Percentiles rank a stretch among this genome's conserved stretches.
Evolutionary conservation across 1,284 basidiomycete species (phyloP).

Genomic region (Ustilago trichophora): DNA sequence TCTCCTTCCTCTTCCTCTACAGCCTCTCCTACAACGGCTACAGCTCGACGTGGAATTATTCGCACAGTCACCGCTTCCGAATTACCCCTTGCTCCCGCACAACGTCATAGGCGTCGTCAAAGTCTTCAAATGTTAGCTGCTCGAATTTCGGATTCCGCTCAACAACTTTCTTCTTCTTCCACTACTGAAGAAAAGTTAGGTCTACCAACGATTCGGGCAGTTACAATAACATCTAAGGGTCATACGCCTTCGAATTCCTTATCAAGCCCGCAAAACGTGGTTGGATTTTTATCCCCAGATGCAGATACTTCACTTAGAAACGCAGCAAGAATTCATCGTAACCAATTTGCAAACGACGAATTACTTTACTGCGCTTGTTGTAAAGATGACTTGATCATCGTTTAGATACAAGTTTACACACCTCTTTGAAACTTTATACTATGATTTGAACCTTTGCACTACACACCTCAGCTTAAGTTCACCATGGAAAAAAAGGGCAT

Average conservation of each 20-base stretch:
- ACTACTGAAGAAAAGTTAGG: background rate
- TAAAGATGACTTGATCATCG: slow-evolving; percentile 43
- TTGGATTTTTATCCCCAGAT: too few relatives aligned
- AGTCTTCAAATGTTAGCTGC: slow-evolving; percentile 44
- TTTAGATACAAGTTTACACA: too few relatives aligned
- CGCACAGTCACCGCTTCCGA: slow-evolving; percentile 31
- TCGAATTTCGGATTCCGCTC: slow-evolving; percentile 14
- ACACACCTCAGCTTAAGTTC: too few relatives aligned
- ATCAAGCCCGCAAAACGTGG: too few relatives aligned
- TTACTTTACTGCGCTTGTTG: slow-evolving; percentile 49
- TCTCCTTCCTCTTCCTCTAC: background rate
- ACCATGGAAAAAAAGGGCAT: too few relatives aligned
- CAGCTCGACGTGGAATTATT: slow-evolving; percentile 25
- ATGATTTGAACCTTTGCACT: too few relatives aligned
- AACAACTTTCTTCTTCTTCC: background rate
- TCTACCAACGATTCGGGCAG: slow-evolving; percentile 6
- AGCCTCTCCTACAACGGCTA: background rate
- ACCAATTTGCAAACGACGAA: slow-evolving; percentile 48
- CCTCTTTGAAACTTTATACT: too few relatives aligned
- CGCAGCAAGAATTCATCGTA: slow-evolving; percentile 16
- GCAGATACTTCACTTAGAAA: too few relatives aligned
- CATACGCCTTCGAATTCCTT: slow-evolving; percentile 29
- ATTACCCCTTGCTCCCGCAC: slow-evolving; percentile 30
- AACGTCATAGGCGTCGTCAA: slow-evolving; percentile 35
- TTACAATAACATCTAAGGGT: slow-evolving; percentile 23